phyloP scores from a whole-genome alignment of 768 basidiomycete genomes.

The Kwoniella sp. region DNA sequence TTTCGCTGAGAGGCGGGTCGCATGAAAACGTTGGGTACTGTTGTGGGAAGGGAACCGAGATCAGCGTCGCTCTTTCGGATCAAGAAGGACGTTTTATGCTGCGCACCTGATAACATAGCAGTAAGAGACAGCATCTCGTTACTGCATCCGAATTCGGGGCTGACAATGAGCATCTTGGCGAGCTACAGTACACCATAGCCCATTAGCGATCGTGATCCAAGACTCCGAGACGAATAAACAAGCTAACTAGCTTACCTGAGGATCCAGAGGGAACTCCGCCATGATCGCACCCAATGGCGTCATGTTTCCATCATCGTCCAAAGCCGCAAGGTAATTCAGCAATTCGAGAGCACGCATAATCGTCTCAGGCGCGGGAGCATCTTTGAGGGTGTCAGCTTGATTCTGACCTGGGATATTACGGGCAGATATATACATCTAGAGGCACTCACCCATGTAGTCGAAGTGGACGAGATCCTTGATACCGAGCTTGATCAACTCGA shows the following conservation, averaged over 20 bases:
- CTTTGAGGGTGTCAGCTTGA: slow-evolving; percentile 50
- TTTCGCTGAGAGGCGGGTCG: slow-evolving; percentile 83
- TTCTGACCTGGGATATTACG: not conserved
- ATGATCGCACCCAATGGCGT: slow-evolving; percentile 84
- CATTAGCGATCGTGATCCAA: not conserved
- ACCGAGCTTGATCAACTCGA: slow-evolving; percentile 92
- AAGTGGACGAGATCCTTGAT: slow-evolving; percentile 88
- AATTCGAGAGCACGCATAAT: slow-evolving; percentile 95
- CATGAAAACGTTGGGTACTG: slow-evolving; percentile 92
- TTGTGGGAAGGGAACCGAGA: not conserved
- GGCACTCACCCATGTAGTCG: slow-evolving; percentile 67
- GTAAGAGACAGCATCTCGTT: slow-evolving; percentile 94
- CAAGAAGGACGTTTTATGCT: slow-evolving; percentile 58
- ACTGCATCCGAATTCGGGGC: slow-evolving; percentile 92
- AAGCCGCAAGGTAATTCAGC: slow-evolving; percentile 84
- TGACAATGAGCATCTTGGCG: slow-evolving; percentile 89
- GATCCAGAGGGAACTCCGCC: slow-evolving; percentile 99
- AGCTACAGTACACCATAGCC: slow-evolving; percentile 60
- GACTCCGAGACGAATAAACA: not conserved
- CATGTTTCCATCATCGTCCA: slow-evolving; percentile 91
- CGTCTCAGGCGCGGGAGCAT: slow-evolving; percentile 92
- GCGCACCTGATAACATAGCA: slow-evolving; percentile 76
- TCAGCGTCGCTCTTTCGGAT: slow-evolving; percentile 32
- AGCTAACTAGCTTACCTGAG: slow-evolving; percentile 68
- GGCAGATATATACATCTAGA: slow-evolving; percentile 9